Conservation (phyloP, 176 grass and related monocot species). For the Hordeum marinum region DNA sequence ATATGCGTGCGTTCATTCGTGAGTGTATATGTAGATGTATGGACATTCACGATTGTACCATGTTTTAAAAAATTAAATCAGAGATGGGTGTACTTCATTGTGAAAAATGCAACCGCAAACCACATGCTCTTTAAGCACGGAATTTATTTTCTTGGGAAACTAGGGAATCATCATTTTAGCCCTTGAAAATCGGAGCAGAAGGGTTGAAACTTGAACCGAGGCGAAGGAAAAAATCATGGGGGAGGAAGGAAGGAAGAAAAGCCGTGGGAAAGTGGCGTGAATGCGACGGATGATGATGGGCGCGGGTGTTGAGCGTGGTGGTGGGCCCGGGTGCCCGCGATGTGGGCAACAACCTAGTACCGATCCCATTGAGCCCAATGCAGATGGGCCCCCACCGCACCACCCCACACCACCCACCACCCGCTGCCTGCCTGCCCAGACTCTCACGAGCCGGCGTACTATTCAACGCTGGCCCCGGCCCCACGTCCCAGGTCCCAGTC, state of each 20-base stretch:
- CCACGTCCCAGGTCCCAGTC: neutral
- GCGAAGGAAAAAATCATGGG: neutral
- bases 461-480: neutral
- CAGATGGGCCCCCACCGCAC: neutral
- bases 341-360: slow-evolving; percentile 58
- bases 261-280: neutral
- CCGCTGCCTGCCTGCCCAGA: neutral
- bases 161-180: neutral
- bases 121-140: neutral
- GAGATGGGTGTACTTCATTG: neutral
- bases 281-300: neutral
- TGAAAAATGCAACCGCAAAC: neutral
- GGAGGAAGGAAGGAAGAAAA: neutral
- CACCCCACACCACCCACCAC: neutral
- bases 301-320: neutral
- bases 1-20: too few relatives aligned
- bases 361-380: slow-evolving; percentile 21
- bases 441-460: slow-evolving; percentile 13
- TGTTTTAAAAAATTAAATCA: too few relatives aligned
- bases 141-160: neutral
- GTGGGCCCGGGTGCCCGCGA: slow-evolving; percentile 5
- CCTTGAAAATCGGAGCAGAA: too few relatives aligned
- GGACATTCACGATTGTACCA: too few relatives aligned
- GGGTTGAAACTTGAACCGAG: neutral
- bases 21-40: too few relatives aligned